A percentile compares a stretch with the other conserved stretches of the same genome.
Evolutionary conservation across 805 yeast species (phyloP).

Genomic region (Saturnispora besseyi): DNA sequence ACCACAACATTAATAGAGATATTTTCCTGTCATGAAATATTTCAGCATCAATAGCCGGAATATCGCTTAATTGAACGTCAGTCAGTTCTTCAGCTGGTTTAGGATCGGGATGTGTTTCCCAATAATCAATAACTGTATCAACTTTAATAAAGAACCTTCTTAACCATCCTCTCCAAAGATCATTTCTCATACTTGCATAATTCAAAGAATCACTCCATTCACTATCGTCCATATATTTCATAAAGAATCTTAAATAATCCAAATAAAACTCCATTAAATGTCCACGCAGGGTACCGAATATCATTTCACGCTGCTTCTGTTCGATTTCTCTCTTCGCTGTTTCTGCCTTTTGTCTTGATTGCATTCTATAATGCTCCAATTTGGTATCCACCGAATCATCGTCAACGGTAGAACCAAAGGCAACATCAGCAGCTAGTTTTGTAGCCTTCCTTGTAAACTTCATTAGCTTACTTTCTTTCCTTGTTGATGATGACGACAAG

Average conservation of each 20-base stretch:
- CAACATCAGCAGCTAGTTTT: slow-evolving; percentile 25
- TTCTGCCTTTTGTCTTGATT: slow-evolving; percentile 2
- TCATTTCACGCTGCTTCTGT: slow-evolving; percentile 13
- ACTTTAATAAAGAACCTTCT: slow-evolving; percentile 15
- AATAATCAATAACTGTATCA: slow-evolving; percentile 14
- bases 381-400: background rate
- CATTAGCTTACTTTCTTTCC: slow-evolving; percentile 9
- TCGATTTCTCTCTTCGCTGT: slow-evolving; percentile 12
- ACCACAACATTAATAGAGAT: slow-evolving; percentile 25
- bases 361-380: slow-evolving; percentile 1
- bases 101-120: slow-evolving; percentile 3
- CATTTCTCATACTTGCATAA: slow-evolving; percentile 26
- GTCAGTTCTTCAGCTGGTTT: background rate
- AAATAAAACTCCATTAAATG: slow-evolving; percentile 20
- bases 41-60: slow-evolving; percentile 14
- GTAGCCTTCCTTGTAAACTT: slow-evolving; percentile 24
- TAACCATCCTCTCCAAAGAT: slow-evolving; percentile 26
- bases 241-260: slow-evolving; percentile 25
- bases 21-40: slow-evolving; percentile 25
- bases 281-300: slow-evolving; percentile 14
- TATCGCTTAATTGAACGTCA: slow-evolving; percentile 11
- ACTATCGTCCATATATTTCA: slow-evolving; percentile 27
- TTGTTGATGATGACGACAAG: background rate
- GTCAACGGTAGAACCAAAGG: slow-evolving; percentile 22
- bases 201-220: slow-evolving; percentile 25